Conservation (phyloP, 2,329 filamentous ascomycete species). For the Diaporthe sp. region DNA sequence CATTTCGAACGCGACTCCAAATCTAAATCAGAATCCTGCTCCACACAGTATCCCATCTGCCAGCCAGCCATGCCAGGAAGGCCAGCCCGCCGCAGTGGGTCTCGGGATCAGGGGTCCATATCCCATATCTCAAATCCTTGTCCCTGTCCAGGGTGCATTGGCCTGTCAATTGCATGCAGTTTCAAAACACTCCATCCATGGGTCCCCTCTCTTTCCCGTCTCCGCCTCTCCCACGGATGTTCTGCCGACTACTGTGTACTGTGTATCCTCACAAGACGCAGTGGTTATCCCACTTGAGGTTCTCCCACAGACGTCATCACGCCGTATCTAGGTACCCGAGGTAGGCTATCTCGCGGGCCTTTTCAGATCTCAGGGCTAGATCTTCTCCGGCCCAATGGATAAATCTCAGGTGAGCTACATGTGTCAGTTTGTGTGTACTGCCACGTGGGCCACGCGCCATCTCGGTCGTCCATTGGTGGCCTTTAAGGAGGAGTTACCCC, state of each 20-base stretch:
- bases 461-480: not conserved
- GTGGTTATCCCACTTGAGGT: not conserved
- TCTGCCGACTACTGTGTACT: too few relatives aligned
- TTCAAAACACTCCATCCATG: slow-evolving; percentile 17
- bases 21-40: slow-evolving; percentile 6
- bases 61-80: not conserved
- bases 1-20: slow-evolving; percentile 24
- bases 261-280: not conserved
- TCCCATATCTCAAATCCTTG: not conserved
- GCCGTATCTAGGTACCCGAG: too few relatives aligned
- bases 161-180: slow-evolving; percentile 24
- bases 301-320: not conserved
- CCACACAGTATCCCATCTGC: slow-evolving; percentile 17
- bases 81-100: slow-evolving; percentile 6
- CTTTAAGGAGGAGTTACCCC: not conserved
- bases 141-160: slow-evolving; percentile 8
- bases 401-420: not conserved
- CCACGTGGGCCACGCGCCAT: not conserved
- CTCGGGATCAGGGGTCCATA: not conserved
- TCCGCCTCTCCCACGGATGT: not conserved
- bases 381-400: not conserved
- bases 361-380: not conserved
- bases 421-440: slow-evolving; percentile 2
- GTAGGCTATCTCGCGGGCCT: not conserved
- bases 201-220: slow-evolving; percentile 6